Base-by-base conservation (phyloP, 1,284 basidiomycete genomes). In the Gymnopus androsaceus region DNA sequence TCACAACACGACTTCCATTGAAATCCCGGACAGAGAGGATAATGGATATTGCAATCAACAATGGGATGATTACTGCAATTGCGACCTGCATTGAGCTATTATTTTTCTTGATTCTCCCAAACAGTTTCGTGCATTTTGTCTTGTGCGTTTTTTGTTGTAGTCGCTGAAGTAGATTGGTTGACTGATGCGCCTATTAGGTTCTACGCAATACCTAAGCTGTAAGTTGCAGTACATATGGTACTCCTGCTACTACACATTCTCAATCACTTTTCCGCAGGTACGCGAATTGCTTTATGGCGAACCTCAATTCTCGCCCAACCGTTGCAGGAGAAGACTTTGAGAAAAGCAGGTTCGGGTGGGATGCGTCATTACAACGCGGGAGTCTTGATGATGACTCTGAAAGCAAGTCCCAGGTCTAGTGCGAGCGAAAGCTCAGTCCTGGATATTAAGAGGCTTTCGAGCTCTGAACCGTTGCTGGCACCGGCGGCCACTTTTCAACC, bases 141-240 rank as follows among this genome's bases (percentile, higher is more conserved):
- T 14, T 60, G 59, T 56, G n/a, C 19, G 59, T 51, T 1, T 28
- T 28, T 23, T 19, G 0, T 28, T 19, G 31, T 4, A 23, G 4
- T 50, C n/a, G 19, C 50, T n/a, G n/a, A n/a, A n/a, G n/a, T 12
- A 9, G 7, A 19, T 41, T 27, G 23, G 1, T 25, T 7, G 17
- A 25, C 12, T 14, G 19, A 42, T 2, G 42, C 17, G 11, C 27
- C 23, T 23, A n/a, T 21, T 34, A 60, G 59, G 34, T 58, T 60
- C 17, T 60, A 50, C 40, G 50, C 55, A 21, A 33, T 60, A 19
- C 59, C 59, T 17, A 60, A 60, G 48, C 17, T 60, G 59, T 58
- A 45, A 36, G 53, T 50, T 4, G 17, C n/a, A n/a, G n/a, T n/a
- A n/a, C n/a, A n/a, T n/a, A n/a, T n/a, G 11, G 6, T 33, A n/a